A percentile compares a stretch with the other conserved stretches of the same genome.
These are phyloP conservation scores for Polyporus arcularius DNA, from an alignment of 768 basidiomycete species.

Conservation along the genomic window DNA sequence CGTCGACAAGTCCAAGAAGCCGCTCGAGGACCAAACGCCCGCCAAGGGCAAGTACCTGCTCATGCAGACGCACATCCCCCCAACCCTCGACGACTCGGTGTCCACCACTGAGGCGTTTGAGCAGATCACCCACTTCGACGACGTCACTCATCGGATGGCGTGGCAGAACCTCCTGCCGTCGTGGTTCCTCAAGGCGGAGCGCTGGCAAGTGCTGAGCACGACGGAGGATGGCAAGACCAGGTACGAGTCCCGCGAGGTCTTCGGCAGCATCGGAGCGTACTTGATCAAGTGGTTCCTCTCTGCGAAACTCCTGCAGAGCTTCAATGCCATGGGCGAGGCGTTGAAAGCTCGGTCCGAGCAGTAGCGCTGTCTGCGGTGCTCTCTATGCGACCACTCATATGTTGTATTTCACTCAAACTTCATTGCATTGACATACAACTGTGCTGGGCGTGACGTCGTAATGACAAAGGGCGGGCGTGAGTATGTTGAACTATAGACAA, in stretches of 20 bases:
- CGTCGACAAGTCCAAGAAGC: conserved; percentile 42
- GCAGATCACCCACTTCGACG: conserved; percentile 51
- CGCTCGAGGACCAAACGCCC: conserved; percentile 50
- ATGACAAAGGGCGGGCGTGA: no score
- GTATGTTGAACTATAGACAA: no score
- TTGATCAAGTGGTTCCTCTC: conserved; percentile 47
- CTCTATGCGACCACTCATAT: no score
- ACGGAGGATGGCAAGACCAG: conserved; percentile 55
- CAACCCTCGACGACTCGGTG: conserved; percentile 26
- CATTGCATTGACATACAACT: no score
- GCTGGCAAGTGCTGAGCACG: conserved; percentile 63
- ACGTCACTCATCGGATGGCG: conserved; percentile 53
- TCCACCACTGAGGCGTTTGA: conserved; percentile 44
- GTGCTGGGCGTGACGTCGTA: no score
- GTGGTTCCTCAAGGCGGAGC: conserved; percentile 53
- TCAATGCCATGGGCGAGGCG: conserved; percentile 55
- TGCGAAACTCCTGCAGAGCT: conserved; percentile 44
- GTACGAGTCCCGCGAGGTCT: conserved; percentile 68
- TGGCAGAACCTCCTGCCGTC: conserved; percentile 51
- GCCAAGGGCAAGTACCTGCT: conserved; percentile 48
- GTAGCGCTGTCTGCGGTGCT: not conserved
- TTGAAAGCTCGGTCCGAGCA: conserved; percentile 55
- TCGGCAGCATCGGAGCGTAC: conserved; percentile 57
- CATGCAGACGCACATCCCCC: conserved; percentile 63
- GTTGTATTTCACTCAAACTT: no score